phyloP scores from a whole-genome alignment of 176 grass and related monocot species.

The Chrysopogon serrulatus region DNA sequence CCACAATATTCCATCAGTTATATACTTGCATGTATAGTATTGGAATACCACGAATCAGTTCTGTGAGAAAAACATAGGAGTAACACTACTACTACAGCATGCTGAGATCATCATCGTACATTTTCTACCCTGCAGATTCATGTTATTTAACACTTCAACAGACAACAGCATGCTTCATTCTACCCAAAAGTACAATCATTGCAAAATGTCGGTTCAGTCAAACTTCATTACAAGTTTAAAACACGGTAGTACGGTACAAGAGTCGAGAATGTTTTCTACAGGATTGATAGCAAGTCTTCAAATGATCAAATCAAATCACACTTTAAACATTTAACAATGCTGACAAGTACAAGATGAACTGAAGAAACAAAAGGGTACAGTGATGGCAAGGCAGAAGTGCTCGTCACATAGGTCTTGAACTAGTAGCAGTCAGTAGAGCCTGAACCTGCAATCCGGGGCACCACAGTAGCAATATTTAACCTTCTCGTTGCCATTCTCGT shows the following conservation, averaged over 20 bases:
- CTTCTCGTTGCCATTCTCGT: constrained; percentile 41
- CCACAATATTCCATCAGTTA: neutral
- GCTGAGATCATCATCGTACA: neutral
- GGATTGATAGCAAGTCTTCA: neutral
- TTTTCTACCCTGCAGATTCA: neutral
- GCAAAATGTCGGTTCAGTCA: neutral
- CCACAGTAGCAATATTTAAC: constrained; percentile 30
- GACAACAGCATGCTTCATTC: constrained; percentile 1
- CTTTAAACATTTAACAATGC: neutral
- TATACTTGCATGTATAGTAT: neutral
- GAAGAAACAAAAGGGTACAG: neutral
- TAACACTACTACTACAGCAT: neutral
- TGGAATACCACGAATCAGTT: constrained; percentile 10
- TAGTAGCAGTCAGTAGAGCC: constrained; percentile 31
- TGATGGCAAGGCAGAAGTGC: neutral
- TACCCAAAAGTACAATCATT: neutral
- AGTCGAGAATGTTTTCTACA: neutral
- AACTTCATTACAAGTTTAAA: constrained; percentile 7
- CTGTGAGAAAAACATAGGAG: neutral
- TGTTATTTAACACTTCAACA: neutral
- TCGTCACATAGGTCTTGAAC: neutral
- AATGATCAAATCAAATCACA: constrained; percentile 1
- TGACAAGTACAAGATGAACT: neutral
- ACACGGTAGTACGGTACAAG: neutral
- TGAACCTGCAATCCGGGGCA: constrained; percentile 29